These are phyloP conservation scores for Rhynchospora tenuis DNA, from an alignment of 176 grass and related monocot genomes.

Conservation along the genomic window DNA sequence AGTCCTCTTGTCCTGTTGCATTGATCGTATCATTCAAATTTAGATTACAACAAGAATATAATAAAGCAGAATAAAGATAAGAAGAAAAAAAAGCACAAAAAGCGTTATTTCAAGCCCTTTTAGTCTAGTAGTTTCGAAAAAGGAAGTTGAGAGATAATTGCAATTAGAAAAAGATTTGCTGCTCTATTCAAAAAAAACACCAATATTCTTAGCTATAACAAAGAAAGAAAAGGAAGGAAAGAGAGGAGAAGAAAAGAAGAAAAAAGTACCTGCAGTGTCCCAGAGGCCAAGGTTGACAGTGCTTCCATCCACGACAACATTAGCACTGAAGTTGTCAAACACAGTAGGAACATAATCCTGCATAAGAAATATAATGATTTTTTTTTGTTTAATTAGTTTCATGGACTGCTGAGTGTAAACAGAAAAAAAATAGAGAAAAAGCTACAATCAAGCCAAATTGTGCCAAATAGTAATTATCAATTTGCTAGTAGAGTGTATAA, in stretches of 20 bases:
- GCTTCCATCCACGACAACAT: constrained; percentile 31
- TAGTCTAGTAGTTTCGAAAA: neutral
- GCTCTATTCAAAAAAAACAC: neutral
- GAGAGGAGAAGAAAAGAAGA: neutral
- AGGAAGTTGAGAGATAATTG: neutral
- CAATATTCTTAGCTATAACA: neutral
- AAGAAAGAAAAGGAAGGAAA: neutral
- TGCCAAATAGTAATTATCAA: neutral
- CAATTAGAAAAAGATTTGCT: neutral
- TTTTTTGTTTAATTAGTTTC: neutral
- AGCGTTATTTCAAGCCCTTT: neutral
- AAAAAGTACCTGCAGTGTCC: constrained; percentile 29
- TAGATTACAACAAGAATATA: neutral
- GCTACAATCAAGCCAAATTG: neutral
- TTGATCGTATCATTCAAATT: neutral
- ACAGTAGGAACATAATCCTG: constrained; percentile 36
- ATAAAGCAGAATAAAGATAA: neutral
- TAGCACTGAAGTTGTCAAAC: constrained; percentile 34
- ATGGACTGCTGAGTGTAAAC: neutral
- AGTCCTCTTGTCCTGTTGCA: constrained; percentile 28
- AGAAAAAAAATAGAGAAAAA: neutral
- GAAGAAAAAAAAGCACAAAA: neutral
- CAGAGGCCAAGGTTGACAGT: constrained; percentile 30
- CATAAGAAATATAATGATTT: neutral
- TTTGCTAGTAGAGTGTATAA: neutral